Evolutionary conservation across 768 basidiomycete species (phyloP), one percentile per base, ranked within the genome.

Genomic region (Mycena crocata): DNA sequence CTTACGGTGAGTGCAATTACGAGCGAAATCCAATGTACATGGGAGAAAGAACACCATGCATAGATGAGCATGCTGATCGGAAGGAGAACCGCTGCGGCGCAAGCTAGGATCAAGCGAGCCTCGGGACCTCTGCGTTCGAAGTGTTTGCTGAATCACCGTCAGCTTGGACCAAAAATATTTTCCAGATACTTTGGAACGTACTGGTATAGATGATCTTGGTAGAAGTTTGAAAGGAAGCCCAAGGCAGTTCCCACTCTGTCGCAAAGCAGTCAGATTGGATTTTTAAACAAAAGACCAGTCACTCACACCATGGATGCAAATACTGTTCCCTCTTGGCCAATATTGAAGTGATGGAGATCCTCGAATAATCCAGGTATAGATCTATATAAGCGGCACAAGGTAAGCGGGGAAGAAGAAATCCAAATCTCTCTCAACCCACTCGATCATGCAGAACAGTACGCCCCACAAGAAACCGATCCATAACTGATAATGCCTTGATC

Each of bases 401-500:
- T 46, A 45, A 57, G n/a, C 89, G 70, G 7, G 24, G 10, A 44
- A 46, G 17, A 63, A n/a, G 26, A 35, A n/a, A n/a, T n/a, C n/a
- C n/a, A n/a, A n/a, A n/a, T n/a, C n/a, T n/a, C n/a, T n/a, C n/a
- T n/a, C n/a, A n/a, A n/a, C n/a, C n/a, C n/a, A 90, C 88, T 87
- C 86, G 32, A 92, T 81, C 73, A 93, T 78, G 58, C 87, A 89
- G 71, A 87, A 95, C 24, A 90, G 75, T 7, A 93, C 86, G 0
- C 93, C 93, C 93, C 93, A 95, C 0, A 86, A 84, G 64, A 94
- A 88, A 56, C 89, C 88, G 32, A 89, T 78, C 90, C 90, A 91
- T n/a, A 91, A 72, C 89, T 92, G n/a, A n/a, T n/a, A n/a, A 75
- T 21, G 6, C 17, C 30, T 31, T 32, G 10, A 5, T 34, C 9